phyloP scores from a whole-genome alignment of 495 filamentous ascomycete species.

The Xylaria intraflava region DNA sequence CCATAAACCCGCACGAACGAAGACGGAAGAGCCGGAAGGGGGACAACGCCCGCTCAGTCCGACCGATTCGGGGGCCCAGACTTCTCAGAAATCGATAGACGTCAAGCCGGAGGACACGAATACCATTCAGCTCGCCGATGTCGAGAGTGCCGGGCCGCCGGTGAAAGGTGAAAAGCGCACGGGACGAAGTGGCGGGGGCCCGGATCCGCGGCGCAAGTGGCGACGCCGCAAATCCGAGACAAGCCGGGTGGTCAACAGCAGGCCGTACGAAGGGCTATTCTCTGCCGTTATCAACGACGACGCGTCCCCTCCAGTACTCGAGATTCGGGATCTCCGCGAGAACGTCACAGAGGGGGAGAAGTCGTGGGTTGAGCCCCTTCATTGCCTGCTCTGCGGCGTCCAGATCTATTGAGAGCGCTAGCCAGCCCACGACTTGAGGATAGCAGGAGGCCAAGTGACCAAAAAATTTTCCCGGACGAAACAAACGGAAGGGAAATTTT shows the following conservation, averaged over 20 bases:
- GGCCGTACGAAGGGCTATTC: slow-evolving; percentile 41
- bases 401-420: slow-evolving; percentile 27
- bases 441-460: no score
- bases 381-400: slow-evolving; percentile 36
- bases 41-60: slow-evolving; percentile 38
- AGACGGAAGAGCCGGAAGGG: slow-evolving; percentile 31
- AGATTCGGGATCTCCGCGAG: slow-evolving; percentile 39
- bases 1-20: slow-evolving; percentile 28
- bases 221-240: slow-evolving; percentile 25
- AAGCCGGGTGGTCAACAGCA: slow-evolving; percentile 25
- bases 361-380: slow-evolving; percentile 40
- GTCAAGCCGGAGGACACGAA: slow-evolving; percentile 36
- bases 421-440: not conserved
- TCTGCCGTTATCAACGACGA: slow-evolving; percentile 33
- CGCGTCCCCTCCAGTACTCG: slow-evolving; percentile 28
- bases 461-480: no score
- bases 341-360: slow-evolving; percentile 38
- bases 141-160: slow-evolving; percentile 11
- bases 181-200: slow-evolving; percentile 6
- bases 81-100: slow-evolving; percentile 40
- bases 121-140: slow-evolving; percentile 17
- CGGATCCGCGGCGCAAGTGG: slow-evolving; percentile 23
- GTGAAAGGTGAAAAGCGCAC: slow-evolving; percentile 13
- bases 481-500: no score
- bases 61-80: slow-evolving; percentile 35